Percentiles rank a stretch among this genome's conserved stretches.
These are phyloP conservation scores for Panicum miliaceum DNA, from an alignment of 176 grass and related monocot species.

Conservation along the genomic window DNA sequence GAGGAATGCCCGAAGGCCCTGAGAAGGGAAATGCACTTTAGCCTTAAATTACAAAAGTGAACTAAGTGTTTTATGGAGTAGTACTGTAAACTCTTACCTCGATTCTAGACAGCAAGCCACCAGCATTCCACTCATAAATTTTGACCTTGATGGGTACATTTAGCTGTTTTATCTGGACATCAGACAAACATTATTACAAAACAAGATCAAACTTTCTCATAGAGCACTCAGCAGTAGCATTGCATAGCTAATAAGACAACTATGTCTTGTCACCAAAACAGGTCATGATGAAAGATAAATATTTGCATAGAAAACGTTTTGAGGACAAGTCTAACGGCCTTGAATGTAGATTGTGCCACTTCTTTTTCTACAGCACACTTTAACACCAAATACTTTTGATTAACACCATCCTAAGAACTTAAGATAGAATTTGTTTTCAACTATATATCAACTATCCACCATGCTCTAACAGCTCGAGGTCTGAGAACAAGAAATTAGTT, in stretches of 20 bases:
- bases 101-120: conserved; percentile 83
- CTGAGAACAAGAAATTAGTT: conserved; percentile 1
- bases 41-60: conserved; percentile 6
- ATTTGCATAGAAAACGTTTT: not conserved
- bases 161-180: conserved; percentile 76
- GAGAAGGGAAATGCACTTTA: conserved; percentile 28
- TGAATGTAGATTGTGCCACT: not conserved
- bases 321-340: not conserved
- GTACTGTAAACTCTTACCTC: conserved; percentile 55
- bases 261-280: not conserved
- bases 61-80: not conserved
- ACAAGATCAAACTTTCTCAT: not conserved
- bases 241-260: not conserved
- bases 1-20: conserved; percentile 90
- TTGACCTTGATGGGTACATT: conserved; percentile 83
- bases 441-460: not conserved
- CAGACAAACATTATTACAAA: conserved; percentile 15
- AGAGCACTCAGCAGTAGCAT: conserved; percentile 1
- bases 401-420: not conserved
- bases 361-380: not conserved
- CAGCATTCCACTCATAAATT: conserved; percentile 89
- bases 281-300: not conserved
- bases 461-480: conserved; percentile 23
- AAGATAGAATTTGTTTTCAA: not conserved
- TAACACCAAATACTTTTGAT: not conserved